phyloP scores from a whole-genome alignment of 495 filamentous ascomycete species.

The Lophiotrema nucula region DNA sequence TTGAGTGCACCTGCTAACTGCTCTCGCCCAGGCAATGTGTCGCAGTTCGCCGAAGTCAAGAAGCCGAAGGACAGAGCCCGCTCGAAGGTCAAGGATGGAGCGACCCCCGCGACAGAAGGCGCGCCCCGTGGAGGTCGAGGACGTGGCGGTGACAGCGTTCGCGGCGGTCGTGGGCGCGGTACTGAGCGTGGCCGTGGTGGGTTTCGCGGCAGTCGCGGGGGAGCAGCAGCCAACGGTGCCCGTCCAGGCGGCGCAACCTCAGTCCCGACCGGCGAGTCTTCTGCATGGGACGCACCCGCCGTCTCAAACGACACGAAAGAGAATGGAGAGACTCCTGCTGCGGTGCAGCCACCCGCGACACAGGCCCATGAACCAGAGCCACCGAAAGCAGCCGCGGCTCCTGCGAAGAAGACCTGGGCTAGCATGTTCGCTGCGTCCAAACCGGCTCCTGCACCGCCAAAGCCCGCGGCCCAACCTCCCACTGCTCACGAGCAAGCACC shows the following conservation, averaged over 20 bases:
- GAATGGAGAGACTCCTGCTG: slow-evolving; percentile 24
- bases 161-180: slow-evolving; percentile 65
- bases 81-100: slow-evolving; percentile 74
- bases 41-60: slow-evolving; percentile 94
- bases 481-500: slow-evolving; percentile 5
- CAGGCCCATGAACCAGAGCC: slow-evolving; percentile 41
- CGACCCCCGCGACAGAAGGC: slow-evolving; percentile 48
- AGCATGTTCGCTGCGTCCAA: slow-evolving; percentile 58
- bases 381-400: slow-evolving; percentile 42
- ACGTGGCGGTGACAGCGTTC: slow-evolving; percentile 54
- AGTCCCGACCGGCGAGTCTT: slow-evolving; percentile 39
- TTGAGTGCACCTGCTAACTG: slow-evolving; percentile 18
- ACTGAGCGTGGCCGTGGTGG: slow-evolving; percentile 72
- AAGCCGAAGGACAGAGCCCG: slow-evolving; percentile 82
- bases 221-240: slow-evolving; percentile 53
- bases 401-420: slow-evolving; percentile 61
- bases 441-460: slow-evolving; percentile 41
- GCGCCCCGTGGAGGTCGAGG: slow-evolving; percentile 60
- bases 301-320: slow-evolving; percentile 25
- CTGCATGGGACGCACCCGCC: slow-evolving; percentile 37
- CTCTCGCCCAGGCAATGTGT: slow-evolving; percentile 66
- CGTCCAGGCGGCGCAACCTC: slow-evolving; percentile 36
- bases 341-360: slow-evolving; percentile 36
- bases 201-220: slow-evolving; percentile 67
- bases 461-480: slow-evolving; percentile 33